Evolutionary conservation across 2,329 filamentous ascomycete genomes (phyloP), one percentile per base, ranked within the genome.

Genomic region (Colletotrichum horii): DNA sequence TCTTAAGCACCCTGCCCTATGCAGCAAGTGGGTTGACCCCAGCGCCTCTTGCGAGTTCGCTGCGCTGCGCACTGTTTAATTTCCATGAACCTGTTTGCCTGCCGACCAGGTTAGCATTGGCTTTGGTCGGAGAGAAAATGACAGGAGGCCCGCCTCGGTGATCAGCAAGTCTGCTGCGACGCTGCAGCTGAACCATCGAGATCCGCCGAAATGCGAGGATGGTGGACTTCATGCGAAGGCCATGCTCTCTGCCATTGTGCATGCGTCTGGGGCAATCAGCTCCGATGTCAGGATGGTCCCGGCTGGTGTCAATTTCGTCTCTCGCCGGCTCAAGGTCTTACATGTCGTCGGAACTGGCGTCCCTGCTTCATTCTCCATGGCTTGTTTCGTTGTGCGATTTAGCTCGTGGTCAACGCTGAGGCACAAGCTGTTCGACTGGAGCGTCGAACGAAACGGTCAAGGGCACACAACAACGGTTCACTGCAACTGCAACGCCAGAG

Each of bases 141-240:
- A 67, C 52, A 71, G 52, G 71, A 74, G 26, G 52, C 30, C 36
- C 69, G 55, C 36, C 67, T 34, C 38, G 55, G 55, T 48, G 69
- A 72, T 75, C 72, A 72, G 36, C 72, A 38, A 28, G 71, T 66
- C 52, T 52, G 64, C 69, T 67, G 72, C 68, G 38, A 72, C 68
- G 69, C 72, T 66, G 60, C 68, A 66, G 68, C 32, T 66, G 60
- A 60, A 26, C 32, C 60, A 66, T 69, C 61, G 34, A 56, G 67
- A 66, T 71, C 48, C 61, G 56, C 61, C 36, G 19, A 62, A 26
- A 61, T 62, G 67, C 72, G 55, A 71, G 68, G 38, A 30, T 62
- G 36, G 48, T 60, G 28, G 36, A 15, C 55, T 71, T 64, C 43
- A 64, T 75, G 43, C 73, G 22, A 28, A 36, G 30, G 3, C 55